Percentiles rank a stretch among this genome's conserved stretches.
phyloP scores from a whole-genome alignment of 148 eudicot genomes.

The Rhododendron griersonianum region DNA sequence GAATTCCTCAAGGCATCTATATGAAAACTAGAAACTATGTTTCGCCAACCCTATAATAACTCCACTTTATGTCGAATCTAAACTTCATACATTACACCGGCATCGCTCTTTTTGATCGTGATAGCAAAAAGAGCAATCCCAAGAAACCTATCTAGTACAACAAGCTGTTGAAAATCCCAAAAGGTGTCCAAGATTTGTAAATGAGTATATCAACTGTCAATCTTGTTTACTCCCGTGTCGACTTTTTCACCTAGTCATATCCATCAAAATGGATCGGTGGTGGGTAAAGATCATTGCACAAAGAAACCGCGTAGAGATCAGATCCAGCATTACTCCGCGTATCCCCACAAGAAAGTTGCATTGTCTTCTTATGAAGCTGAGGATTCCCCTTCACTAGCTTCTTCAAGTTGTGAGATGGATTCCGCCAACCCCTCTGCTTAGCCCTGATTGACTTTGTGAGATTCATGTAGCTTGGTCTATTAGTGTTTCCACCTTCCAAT shows the following conservation, averaged over 20 bases:
- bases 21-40: neutral
- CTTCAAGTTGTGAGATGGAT: constrained; percentile 23
- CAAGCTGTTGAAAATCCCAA: constrained; percentile 60
- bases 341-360: constrained; percentile 40
- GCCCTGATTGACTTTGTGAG: constrained; percentile 77
- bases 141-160: constrained; percentile 26
- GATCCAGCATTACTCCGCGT: constrained; percentile 50
- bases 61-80: neutral
- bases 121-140: neutral
- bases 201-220: neutral
- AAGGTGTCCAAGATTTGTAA: neutral
- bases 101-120: neutral
- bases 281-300: constrained; percentile 72
- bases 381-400: constrained; percentile 30
- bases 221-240: constrained; percentile 11
- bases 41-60: neutral
- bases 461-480: constrained; percentile 75
- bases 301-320: constrained; percentile 36
- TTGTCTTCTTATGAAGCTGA: constrained; percentile 29
- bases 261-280: constrained; percentile 40
- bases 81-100: neutral
- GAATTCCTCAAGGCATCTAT: neutral
- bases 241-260: constrained; percentile 29
- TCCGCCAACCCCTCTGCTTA: constrained; percentile 40
- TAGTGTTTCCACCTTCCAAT: constrained; percentile 18